Evolutionary conservation across 2,329 filamentous ascomycete species (phyloP), one percentile per base, ranked within the genome.

Genomic region (Pseudogymnoascus sp.): DNA sequence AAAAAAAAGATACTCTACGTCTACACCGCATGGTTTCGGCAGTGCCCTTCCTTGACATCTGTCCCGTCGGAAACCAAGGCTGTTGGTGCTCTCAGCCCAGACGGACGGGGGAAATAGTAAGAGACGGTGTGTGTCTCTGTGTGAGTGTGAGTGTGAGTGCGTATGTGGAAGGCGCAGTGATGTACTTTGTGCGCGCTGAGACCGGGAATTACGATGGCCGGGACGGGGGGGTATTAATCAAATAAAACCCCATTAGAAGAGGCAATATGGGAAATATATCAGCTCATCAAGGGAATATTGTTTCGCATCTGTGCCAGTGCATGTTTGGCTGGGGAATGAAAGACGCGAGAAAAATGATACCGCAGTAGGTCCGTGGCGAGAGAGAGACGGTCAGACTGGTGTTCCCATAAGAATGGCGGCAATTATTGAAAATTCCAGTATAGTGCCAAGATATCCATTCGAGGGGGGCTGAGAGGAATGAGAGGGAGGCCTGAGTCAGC

Each of bases 221-320:
- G 25, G 43, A 25, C n/a, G n/a, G n/a, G n/a, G n/a, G n/a, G n/a
- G n/a, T n/a, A n/a, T n/a, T n/a, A n/a, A 1, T 22, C 25, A 30
- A 18, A 33, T 11, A 30, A n/a, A 50, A 50, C 30, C 3, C 18
- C 25, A n/a, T 28, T 28, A 7, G 43, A 50, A 6, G n/a, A n/a
- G n/a, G 25, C 43, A 50, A 50, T 50, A 50, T 50, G 30, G 30
- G 25, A 50, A 30, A 50, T 50, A 50, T 50, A 50, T 50, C 43
- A 50, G 43, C 43, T 50, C 43, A 3, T 50, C 43, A 15, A 50
- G 43, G 43, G 43, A 50, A 50, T 50, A n/a, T 37, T 30, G 43
- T 50, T 30, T 50, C 43, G 43, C 25, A 30, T 50, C 14, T 50
- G 25, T 50, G 43, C 43, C 43, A 50, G 18, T n/a, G 39, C 18